Evolutionary conservation across 352 stramenopile genomes (phyloP), one percentile per base, ranked within the genome.

Genomic region (Phytophthora nicotianae): DNA sequence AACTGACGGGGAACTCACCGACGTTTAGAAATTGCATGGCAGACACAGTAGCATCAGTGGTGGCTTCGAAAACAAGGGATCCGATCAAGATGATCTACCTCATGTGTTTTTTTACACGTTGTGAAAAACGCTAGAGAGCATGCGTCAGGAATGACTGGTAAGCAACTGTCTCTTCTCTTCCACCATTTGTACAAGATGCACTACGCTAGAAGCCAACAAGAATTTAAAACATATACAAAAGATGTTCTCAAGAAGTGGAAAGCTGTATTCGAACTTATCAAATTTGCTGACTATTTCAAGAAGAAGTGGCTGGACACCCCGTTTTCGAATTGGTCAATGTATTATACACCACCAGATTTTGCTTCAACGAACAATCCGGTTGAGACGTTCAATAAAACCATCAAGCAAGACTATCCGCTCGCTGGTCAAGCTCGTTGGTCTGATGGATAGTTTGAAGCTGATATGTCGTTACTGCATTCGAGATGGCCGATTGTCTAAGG

Each of bases 361-460:
- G 33, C 11, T 2, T n/a, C 33, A 0, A 56, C 50, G 6, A 56
- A 56, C 16, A 47, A 38, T 6, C 21, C 16, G 1, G 50, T 56
- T 0, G 35, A 47, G 35, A 46, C 6, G 5, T 48, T 56, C n/a
- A 38, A 57, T 20, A 56, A 37, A 27, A 48, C 23, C 16, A 57
- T 57, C 23, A 48, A 57, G 35, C 21, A 48, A 23, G 35, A 57
- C 21, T 57, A 57, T 33, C 42, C 33, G 37, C 11, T 29, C 5
- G 4, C 16, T 46, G 11, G n/a, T 56, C 3, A 56, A 46, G 6
- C 20, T 46, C 10, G 32, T 56, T 14, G 33, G 49, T 2, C 21
- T 56, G 9, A 35, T 56, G 19, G 33, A 46, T 17, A 10, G 33
- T 17, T 17, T 56, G 13, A 35, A 56, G 17, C 19, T 47, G 8